phyloP scores from a whole-genome alignment of 2,329 filamentous ascomycete genomes.

The Claviceps pusilla region DNA sequence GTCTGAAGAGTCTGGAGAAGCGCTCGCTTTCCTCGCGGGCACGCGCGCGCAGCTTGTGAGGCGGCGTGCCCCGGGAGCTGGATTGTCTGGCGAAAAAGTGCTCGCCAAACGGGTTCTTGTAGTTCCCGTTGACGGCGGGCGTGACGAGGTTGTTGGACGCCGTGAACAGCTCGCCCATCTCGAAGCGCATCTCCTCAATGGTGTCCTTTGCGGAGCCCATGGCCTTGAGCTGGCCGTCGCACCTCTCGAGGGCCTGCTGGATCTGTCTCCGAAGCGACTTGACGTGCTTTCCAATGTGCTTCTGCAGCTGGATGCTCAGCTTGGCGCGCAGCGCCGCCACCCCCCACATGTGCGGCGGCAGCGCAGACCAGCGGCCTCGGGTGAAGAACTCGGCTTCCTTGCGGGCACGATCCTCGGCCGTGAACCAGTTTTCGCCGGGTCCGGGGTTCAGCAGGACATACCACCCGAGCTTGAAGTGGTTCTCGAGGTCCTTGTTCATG shows the following conservation, averaged over 20 bases:
- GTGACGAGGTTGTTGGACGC: constrained; percentile 38
- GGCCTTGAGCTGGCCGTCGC: constrained; percentile 32
- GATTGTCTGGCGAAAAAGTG: constrained; percentile 35
- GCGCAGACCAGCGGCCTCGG: constrained; percentile 31
- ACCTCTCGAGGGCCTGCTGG: constrained; percentile 32
- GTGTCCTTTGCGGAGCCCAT: constrained; percentile 37
- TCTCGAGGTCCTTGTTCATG: constrained; percentile 33
- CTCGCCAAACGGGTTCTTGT: constrained; percentile 39
- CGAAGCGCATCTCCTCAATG: constrained; percentile 36
- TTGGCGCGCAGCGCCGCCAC: constrained; percentile 31
- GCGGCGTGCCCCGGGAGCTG: constrained; percentile 33
- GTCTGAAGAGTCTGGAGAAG: constrained; percentile 32
- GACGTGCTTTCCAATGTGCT: constrained; percentile 37
- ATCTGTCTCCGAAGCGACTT: constrained; percentile 35
- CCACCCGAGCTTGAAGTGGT: constrained; percentile 37
- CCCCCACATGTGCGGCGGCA: constrained; percentile 34
- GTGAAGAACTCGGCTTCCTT: constrained; percentile 34
- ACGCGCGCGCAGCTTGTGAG: constrained; percentile 35
- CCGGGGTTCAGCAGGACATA: constrained; percentile 36
- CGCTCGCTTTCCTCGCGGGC: constrained; percentile 37
- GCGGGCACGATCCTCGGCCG: constrained; percentile 24
- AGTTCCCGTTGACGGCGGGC: constrained; percentile 37
- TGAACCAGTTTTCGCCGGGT: constrained; percentile 29
- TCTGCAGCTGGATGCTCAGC: constrained; percentile 34
- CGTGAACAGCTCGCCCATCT: constrained; percentile 38